Evolutionary conservation across 805 yeast species (phyloP).

Genomic region (Lipomyces japonicus): DNA sequence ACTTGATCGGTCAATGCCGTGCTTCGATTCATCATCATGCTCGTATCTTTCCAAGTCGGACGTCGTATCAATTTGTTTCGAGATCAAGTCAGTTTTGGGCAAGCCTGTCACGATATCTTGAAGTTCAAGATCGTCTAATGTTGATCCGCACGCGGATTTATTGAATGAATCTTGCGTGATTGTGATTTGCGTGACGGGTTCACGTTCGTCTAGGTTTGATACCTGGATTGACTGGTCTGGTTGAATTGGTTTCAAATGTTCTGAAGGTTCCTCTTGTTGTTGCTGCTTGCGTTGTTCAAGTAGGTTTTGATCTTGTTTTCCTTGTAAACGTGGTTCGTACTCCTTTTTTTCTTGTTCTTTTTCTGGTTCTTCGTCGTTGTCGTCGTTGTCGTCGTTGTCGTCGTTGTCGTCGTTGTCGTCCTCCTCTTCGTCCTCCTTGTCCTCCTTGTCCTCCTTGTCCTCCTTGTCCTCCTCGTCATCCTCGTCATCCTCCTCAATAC

Average conservation of each 20-base stretch:
- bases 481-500: too few relatives aligned
- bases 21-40: too few relatives aligned
- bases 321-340: too few relatives aligned
- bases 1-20: too few relatives aligned
- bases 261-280: too few relatives aligned
- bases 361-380: not conserved
- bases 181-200: too few relatives aligned
- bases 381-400: not conserved
- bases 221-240: too few relatives aligned
- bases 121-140: constrained; percentile 22
- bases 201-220: too few relatives aligned
- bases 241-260: too few relatives aligned
- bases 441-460: not conserved
- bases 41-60: too few relatives aligned
- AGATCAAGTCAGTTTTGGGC: constrained; percentile 8
- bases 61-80: not conserved
- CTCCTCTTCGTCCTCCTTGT: constrained; percentile 1
- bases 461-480: constrained; percentile 1
- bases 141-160: not conserved
- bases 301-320: too few relatives aligned
- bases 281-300: too few relatives aligned
- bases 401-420: constrained; percentile 9
- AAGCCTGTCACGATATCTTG: constrained; percentile 17
- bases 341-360: constrained; percentile 6
- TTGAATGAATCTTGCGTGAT: not conserved